These are phyloP conservation scores for Talaromyces wortmannii DNA, from an alignment of 495 filamentous ascomycete species.

Conservation along the genomic window DNA sequence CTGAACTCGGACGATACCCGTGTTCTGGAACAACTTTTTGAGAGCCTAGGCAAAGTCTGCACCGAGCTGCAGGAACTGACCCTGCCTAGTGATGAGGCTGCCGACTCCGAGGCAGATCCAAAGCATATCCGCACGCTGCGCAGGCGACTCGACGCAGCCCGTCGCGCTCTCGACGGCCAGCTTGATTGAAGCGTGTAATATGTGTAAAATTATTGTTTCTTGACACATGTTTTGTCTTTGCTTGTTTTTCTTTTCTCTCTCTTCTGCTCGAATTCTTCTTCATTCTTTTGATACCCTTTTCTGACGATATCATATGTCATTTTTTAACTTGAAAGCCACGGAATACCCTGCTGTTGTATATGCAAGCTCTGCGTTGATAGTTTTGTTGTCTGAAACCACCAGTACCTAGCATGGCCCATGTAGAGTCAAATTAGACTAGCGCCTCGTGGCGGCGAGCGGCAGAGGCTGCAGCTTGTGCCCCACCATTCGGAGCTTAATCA, in stretches of 20 bases:
- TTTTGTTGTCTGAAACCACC: no score
- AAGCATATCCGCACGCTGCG: slow-evolving; percentile 57
- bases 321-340: not conserved
- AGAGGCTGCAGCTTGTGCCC: no score
- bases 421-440: no score
- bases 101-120: slow-evolving; percentile 42
- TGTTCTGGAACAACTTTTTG: slow-evolving; percentile 68
- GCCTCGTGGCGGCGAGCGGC: no score
- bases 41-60: slow-evolving; percentile 65
- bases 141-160: slow-evolving; percentile 65
- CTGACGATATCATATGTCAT: not conserved
- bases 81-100: slow-evolving; percentile 15
- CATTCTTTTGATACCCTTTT: not conserved
- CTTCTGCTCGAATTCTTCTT: not conserved
- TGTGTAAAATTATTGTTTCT: not conserved
- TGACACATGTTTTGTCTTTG: not conserved
- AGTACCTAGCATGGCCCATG: no score
- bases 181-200: slow-evolving; percentile 20
- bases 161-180: slow-evolving; percentile 63
- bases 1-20: slow-evolving; percentile 64
- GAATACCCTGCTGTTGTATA: not conserved
- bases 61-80: slow-evolving; percentile 57
- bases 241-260: slow-evolving; percentile 4
- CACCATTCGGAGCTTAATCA: no score
- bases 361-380: no score